Percentiles rank a stretch among this genome's conserved stretches.
Conservation (phyloP, 2,329 filamentous ascomycete species). For the Fusarium illudens region DNA sequence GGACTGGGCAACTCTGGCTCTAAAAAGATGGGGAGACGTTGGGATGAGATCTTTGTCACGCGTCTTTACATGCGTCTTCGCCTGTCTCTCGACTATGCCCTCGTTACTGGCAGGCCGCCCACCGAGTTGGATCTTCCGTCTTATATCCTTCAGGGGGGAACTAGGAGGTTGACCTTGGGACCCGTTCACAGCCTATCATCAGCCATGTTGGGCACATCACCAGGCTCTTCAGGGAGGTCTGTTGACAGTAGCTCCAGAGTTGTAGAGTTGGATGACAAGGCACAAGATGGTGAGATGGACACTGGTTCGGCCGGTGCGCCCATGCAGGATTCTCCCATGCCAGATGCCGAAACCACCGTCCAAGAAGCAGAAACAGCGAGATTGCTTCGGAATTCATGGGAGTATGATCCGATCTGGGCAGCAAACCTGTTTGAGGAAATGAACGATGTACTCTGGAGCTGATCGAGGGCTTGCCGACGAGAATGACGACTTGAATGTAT, state of each 20-base stretch:
- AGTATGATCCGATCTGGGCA: constrained; percentile 4
- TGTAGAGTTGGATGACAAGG: not conserved
- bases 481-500: not conserved
- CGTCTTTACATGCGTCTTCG: constrained; percentile 6
- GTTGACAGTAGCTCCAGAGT: not conserved
- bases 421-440: constrained; percentile 11
- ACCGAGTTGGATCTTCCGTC: constrained; percentile 3
- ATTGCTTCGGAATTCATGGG: not conserved
- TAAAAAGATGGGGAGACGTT: not conserved
- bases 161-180: not conserved
- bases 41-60: constrained; percentile 6
- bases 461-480: not conserved
- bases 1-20: not conserved
- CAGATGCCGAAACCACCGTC: not conserved
- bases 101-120: not conserved
- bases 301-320: not conserved
- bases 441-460: constrained; percentile 8
- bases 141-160: not conserved
- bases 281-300: not conserved
- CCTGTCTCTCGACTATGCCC: constrained; percentile 1
- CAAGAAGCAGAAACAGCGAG: not conserved
- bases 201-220: not conserved
- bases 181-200: not conserved
- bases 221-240: not conserved
- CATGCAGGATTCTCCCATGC: not conserved